Evolutionary conservation across 768 basidiomycete genomes (phyloP).

Genomic region (Dacryopinax spathularia): DNA sequence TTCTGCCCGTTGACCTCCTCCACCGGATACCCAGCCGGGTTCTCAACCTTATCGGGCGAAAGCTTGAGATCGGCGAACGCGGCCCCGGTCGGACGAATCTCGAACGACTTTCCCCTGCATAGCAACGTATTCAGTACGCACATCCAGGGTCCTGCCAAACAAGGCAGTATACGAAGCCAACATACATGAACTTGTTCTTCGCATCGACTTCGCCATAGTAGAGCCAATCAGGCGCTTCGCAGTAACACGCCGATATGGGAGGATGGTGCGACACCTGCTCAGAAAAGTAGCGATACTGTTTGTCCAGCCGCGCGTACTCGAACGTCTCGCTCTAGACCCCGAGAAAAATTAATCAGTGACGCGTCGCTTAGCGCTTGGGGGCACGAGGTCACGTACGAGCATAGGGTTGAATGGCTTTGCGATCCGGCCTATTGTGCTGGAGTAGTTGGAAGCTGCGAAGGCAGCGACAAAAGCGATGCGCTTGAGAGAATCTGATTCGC

Average conservation of each 20-base stretch:
- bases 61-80: slow-evolving; percentile 76
- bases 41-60: slow-evolving; percentile 46
- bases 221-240: slow-evolving; percentile 75
- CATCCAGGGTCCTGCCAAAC: background rate
- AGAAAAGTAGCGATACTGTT: slow-evolving; percentile 80
- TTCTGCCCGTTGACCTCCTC: slow-evolving; percentile 23
- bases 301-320: slow-evolving; percentile 78
- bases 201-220: slow-evolving; percentile 95
- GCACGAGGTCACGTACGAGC: slow-evolving; percentile 40
- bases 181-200: slow-evolving; percentile 76
- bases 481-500: slow-evolving; percentile 58
- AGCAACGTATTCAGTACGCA: background rate
- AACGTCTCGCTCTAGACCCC: slow-evolving; percentile 68
- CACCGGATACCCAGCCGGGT: slow-evolving; percentile 26
- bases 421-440: slow-evolving; percentile 87
- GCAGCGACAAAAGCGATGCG: slow-evolving; percentile 87
- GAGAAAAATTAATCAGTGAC: background rate
- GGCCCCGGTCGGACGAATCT: slow-evolving; percentile 89
- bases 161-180: background rate
- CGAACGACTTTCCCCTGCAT: slow-evolving; percentile 80
- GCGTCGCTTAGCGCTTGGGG: background rate
- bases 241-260: slow-evolving; percentile 91
- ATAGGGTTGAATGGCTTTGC: slow-evolving; percentile 97
- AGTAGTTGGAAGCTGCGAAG: slow-evolving; percentile 97
- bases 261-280: slow-evolving; percentile 98